These are phyloP conservation scores for Russula compacta DNA, from an alignment of 768 basidiomycete species.

Conservation along the genomic window DNA sequence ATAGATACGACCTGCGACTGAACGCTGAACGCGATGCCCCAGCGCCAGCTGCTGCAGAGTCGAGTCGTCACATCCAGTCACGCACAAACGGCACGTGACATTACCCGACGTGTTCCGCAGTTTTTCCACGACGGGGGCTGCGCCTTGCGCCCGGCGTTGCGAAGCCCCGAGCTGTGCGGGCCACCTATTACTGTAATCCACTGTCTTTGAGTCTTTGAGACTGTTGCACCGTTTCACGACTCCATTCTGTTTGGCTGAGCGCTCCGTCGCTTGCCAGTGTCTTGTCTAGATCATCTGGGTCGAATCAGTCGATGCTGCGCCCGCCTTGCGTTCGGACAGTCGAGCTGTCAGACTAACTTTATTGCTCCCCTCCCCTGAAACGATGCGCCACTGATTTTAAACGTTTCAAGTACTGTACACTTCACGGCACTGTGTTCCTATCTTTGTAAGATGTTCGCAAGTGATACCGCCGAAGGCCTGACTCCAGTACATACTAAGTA, in stretches of 20 bases:
- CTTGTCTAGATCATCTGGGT: too few species aligned
- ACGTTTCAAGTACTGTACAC: background rate
- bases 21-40: too few species aligned
- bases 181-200: too few species aligned
- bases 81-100: background rate
- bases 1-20: background rate
- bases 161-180: too few species aligned
- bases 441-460: background rate
- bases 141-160: too few species aligned
- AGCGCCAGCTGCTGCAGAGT: too few species aligned
- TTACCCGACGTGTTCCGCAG: too few species aligned
- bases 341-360: too few species aligned
- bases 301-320: background rate
- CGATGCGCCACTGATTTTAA: too few species aligned
- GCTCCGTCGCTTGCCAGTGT: background rate
- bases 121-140: background rate
- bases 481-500: background rate
- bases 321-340: background rate
- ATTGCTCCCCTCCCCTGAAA: background rate
- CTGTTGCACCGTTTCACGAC: too few species aligned
- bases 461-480: background rate
- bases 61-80: background rate
- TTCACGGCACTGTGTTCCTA: background rate
- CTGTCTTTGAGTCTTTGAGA: too few species aligned
- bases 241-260: background rate